Conservation (phyloP, 768 basidiomycete genomes). For the Tricholoma matsutake region DNA sequence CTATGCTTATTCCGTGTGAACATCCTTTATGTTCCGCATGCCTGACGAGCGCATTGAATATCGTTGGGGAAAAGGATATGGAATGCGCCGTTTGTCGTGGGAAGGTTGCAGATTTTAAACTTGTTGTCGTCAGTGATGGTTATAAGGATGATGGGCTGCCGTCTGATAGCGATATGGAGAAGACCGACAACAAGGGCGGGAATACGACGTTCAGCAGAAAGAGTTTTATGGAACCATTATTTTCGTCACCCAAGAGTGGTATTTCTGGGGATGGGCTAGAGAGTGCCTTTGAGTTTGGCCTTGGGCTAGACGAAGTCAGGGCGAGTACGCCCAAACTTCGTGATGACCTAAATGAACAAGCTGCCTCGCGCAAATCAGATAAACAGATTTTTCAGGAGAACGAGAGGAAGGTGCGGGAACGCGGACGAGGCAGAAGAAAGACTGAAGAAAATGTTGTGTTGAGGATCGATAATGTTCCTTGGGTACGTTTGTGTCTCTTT, state of each 20-base stretch:
- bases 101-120: conserved; percentile 66
- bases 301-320: conserved; percentile 31
- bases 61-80: conserved; percentile 88
- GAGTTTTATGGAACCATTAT: conserved; percentile 33
- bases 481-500: conserved; percentile 47
- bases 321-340: conserved; percentile 42
- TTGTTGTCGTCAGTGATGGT: conserved; percentile 28
- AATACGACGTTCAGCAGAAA: conserved; percentile 8
- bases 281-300: conserved; percentile 40
- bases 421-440: conserved; percentile 13
- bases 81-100: conserved; percentile 76
- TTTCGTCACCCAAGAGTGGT: conserved; percentile 31
- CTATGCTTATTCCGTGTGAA: conserved; percentile 68
- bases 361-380: background rate
- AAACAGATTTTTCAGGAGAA: conserved; percentile 4
- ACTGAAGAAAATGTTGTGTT: conserved; percentile 56
- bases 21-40: conserved; percentile 80
- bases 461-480: conserved; percentile 86
- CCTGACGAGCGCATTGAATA: conserved; percentile 82
- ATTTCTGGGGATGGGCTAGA: conserved; percentile 28
- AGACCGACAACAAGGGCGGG: conserved; percentile 14
- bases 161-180: background rate
- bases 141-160: conserved; percentile 6
- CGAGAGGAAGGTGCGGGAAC: conserved; percentile 7
- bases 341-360: conserved; percentile 21